phyloP scores from a whole-genome alignment of 2,329 filamentous ascomycete genomes.

The Purpureocillium lavendulum region DNA sequence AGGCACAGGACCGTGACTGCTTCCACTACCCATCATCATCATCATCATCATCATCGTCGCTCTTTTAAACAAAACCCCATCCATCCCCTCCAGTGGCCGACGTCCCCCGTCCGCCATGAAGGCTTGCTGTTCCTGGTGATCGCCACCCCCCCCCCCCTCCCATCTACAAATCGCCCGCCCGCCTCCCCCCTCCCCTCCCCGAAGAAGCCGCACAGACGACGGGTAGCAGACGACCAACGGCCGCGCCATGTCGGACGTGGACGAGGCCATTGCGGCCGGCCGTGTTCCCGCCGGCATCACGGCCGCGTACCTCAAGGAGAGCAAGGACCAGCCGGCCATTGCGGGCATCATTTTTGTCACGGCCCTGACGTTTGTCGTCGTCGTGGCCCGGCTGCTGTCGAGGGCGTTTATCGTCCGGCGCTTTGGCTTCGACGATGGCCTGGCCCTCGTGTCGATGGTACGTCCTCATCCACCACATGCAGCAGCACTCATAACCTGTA shows the following conservation, averaged over 20 bases:
- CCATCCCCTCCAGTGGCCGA: no score
- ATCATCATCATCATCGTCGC: no score
- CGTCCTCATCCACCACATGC: slow-evolving; percentile 8
- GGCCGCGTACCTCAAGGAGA: slow-evolving; percentile 24
- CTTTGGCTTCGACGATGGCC: slow-evolving; percentile 28
- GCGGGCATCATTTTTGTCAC: slow-evolving; percentile 29
- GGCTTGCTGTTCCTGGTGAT: no score
- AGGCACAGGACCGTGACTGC: no score
- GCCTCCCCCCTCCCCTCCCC: no score
- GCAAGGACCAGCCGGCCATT: slow-evolving; percentile 26
- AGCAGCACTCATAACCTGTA: no score
- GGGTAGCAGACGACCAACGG: no score
- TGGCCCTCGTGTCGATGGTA: slow-evolving; percentile 27
- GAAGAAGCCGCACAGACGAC: background rate
- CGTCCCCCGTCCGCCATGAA: no score
- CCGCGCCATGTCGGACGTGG: slow-evolving; percentile 6
- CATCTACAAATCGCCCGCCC: no score
- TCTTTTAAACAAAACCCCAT: no score
- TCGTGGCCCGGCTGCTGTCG: slow-evolving; percentile 24
- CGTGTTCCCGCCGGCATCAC: slow-evolving; percentile 25
- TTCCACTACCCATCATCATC: no score
- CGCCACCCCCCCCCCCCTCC: no score
- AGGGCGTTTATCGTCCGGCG: slow-evolving; percentile 25
- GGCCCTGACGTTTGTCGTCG: slow-evolving; percentile 22
- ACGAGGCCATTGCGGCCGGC: slow-evolving; percentile 24